phyloP scores from a whole-genome alignment of 192 early-diverging fungal genomes.

The Entomortierella chlamydospora region DNA sequence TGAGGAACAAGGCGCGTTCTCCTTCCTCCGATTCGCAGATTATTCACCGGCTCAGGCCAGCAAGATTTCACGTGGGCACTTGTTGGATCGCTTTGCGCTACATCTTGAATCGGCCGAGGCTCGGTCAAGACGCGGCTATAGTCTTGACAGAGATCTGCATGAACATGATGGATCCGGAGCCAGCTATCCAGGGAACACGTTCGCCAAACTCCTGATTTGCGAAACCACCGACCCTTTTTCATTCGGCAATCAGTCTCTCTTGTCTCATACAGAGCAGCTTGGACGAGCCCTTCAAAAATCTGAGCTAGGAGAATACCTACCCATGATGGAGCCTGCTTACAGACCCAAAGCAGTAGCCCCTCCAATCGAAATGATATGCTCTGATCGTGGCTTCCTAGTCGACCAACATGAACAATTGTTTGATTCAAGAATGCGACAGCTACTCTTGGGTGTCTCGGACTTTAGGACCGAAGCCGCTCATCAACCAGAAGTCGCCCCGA shows the following conservation, averaged over 20 bases:
- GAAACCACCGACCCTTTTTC: slow-evolving; percentile 34
- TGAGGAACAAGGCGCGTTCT: slow-evolving; percentile 59
- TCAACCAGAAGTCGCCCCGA: slow-evolving; percentile 15
- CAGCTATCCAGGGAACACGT: slow-evolving; percentile 52
- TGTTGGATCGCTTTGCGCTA: slow-evolving; percentile 56
- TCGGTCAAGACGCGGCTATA: slow-evolving; percentile 46
- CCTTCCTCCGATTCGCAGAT: slow-evolving; percentile 68
- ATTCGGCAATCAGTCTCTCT: slow-evolving; percentile 17
- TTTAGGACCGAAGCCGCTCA: slow-evolving; percentile 23
- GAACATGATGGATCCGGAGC: background rate
- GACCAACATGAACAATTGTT: slow-evolving; percentile 64
- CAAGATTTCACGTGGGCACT: slow-evolving; percentile 49
- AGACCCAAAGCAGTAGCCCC: slow-evolving; percentile 69
- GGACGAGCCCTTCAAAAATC: slow-evolving; percentile 33
- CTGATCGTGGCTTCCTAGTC: slow-evolving; percentile 68
- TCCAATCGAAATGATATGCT: slow-evolving; percentile 70
- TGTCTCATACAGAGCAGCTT: slow-evolving; percentile 29
- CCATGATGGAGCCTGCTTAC: slow-evolving; percentile 60
- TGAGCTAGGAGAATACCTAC: slow-evolving; percentile 31
- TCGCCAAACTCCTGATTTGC: slow-evolving; percentile 58
- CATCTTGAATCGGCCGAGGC: slow-evolving; percentile 50
- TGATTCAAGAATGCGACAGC: slow-evolving; percentile 51
- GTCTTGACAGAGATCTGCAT: slow-evolving; percentile 17
- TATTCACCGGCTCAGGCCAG: slow-evolving; percentile 58
- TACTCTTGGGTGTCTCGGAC: slow-evolving; percentile 55